phyloP scores from a whole-genome alignment of 345 rosid genomes.

The Eucalyptus coolabah region DNA sequence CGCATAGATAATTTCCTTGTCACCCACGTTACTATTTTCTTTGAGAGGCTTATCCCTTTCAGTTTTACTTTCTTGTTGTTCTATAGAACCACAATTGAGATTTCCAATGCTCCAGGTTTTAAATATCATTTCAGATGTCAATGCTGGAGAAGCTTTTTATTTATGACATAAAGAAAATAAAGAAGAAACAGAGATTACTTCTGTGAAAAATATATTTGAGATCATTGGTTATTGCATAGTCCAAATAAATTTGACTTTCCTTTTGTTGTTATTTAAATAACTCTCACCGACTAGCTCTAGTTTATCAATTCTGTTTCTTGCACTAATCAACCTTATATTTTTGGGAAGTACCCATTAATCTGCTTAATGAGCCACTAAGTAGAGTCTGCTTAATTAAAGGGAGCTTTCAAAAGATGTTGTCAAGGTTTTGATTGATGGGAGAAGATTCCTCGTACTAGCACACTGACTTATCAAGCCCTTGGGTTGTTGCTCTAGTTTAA shows the following conservation, averaged over 20 bases:
- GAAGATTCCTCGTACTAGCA: not conserved
- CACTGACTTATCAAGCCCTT: not conserved
- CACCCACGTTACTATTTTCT: not conserved
- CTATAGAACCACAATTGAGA: not conserved
- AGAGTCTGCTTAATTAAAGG: not conserved
- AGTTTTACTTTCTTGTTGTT: not conserved
- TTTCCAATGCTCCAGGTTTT: not conserved
- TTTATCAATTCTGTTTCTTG: not conserved
- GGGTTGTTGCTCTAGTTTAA: not conserved
- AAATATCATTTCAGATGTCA: not conserved
- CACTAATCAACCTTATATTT: not conserved
- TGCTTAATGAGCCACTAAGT: not conserved
- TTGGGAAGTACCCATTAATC: not conserved
- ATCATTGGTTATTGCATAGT: not conserved
- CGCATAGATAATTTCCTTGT: not conserved
- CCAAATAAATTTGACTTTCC: not conserved
- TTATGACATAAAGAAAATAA: not conserved
- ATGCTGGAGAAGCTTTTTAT: not conserved
- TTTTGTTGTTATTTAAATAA: not conserved
- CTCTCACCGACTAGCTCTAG: not conserved
- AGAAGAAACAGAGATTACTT: not conserved
- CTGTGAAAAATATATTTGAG: not conserved
- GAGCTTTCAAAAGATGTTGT: not conserved
- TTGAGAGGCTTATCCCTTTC: not conserved
- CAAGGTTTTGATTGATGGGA: not conserved